Conservation (phyloP, 2,329 filamentous ascomycete genomes). For the Beauveria bassiana region DNA sequence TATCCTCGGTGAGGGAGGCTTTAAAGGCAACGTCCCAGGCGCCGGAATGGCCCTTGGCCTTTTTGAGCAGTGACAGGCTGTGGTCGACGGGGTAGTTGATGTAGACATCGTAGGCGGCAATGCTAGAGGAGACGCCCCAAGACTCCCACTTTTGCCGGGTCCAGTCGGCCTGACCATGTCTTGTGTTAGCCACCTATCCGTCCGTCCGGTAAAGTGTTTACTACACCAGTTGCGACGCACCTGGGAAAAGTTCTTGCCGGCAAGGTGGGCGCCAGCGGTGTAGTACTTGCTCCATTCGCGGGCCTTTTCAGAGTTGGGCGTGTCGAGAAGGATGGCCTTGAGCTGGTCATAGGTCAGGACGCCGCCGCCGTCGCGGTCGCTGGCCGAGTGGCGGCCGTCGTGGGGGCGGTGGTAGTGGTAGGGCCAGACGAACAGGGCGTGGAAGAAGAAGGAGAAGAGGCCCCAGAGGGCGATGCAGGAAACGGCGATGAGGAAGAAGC, state of each 20-base stretch:
- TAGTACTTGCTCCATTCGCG: conserved; percentile 74
- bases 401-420: conserved; percentile 26
- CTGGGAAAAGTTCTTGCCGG: conserved; percentile 70
- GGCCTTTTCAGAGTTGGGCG: conserved; percentile 47
- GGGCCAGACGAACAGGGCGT: conserved; percentile 35
- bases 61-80: conserved; percentile 57
- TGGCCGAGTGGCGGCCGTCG: conserved; percentile 21
- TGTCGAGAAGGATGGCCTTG: conserved; percentile 48
- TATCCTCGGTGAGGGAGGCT: conserved; percentile 75
- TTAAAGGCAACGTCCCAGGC: conserved; percentile 63
- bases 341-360: conserved; percentile 39
- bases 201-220: neutral
- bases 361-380: conserved; percentile 20
- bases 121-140: conserved; percentile 57
- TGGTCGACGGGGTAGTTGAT: conserved; percentile 71
- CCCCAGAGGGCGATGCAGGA: conserved; percentile 46
- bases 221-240: conserved; percentile 21
- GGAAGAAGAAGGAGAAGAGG: conserved; percentile 41
- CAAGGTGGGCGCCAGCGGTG: conserved; percentile 66
- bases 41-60: conserved; percentile 28
- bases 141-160: conserved; percentile 66
- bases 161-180: conserved; percentile 51
- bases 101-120: conserved; percentile 67
- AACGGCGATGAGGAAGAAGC: conserved; percentile 57
- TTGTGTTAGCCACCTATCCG: neutral